phyloP scores from a whole-genome alignment of 768 basidiomycete genomes.

The Boletellus ananiceps region DNA sequence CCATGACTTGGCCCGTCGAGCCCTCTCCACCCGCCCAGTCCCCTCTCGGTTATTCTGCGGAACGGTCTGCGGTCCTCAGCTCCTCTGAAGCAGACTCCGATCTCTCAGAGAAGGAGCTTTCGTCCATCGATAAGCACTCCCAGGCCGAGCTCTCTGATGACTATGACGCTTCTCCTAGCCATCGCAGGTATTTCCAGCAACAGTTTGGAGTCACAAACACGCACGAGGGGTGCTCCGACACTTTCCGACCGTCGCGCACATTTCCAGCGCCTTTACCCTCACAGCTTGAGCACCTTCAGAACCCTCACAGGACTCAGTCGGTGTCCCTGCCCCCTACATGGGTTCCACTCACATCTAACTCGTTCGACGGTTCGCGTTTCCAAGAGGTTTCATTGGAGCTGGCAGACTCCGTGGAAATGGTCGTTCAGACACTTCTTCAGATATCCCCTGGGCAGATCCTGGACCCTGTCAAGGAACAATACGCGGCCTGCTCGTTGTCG shows the following conservation, averaged over 20 bases:
- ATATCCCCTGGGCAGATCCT: slow-evolving; percentile 86
- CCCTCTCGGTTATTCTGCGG: slow-evolving; percentile 28
- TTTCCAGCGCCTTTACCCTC: slow-evolving; percentile 78
- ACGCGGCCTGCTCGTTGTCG: slow-evolving; percentile 82
- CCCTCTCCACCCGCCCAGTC: slow-evolving; percentile 36
- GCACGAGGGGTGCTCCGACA: slow-evolving; percentile 25
- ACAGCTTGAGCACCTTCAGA: slow-evolving; percentile 69
- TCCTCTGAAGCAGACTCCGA: slow-evolving; percentile 52
- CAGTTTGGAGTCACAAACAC: slow-evolving; percentile 16
- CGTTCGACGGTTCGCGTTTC: slow-evolving; percentile 35
- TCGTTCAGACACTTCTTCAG: slow-evolving; percentile 88
- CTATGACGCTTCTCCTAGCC: slow-evolving; percentile 22
- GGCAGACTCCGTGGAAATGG: slow-evolving; percentile 86
- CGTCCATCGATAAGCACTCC: slow-evolving; percentile 28
- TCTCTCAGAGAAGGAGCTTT: slow-evolving; percentile 43
- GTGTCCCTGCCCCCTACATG: slow-evolving; percentile 9
- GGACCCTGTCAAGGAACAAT: slow-evolving; percentile 91
- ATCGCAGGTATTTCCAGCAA: slow-evolving; percentile 25
- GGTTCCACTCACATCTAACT: slow-evolving; percentile 17
- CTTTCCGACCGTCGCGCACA: slow-evolving; percentile 65
- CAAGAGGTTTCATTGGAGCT: slow-evolving; percentile 80
- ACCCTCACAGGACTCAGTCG: slow-evolving; percentile 48
- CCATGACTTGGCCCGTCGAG: slow-evolving; percentile 53
- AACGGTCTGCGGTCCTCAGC: slow-evolving; percentile 40
- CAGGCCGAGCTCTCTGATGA: slow-evolving; percentile 32